Conservation (phyloP, 2,329 filamentous ascomycete genomes). For the Calonectria hawksworthii region DNA sequence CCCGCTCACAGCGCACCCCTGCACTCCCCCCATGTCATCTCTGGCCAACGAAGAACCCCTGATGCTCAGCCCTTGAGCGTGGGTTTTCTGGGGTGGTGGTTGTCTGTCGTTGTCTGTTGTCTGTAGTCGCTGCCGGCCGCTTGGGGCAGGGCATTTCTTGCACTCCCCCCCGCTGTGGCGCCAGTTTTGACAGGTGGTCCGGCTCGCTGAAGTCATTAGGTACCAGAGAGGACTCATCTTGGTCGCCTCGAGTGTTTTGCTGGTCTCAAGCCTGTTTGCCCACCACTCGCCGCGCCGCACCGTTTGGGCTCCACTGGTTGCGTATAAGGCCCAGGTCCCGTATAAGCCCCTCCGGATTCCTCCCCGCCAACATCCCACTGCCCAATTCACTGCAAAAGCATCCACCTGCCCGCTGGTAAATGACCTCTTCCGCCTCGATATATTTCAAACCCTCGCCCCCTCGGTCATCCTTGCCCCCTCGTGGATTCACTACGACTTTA, state of each 20-base stretch:
- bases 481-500: conserved; percentile 23
- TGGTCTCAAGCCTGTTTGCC: conserved; percentile 22
- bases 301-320: conserved; percentile 43
- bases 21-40: conserved; percentile 16
- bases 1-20: conserved; percentile 24
- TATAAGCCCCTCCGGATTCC: conserved; percentile 40
- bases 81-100: conserved; percentile 37
- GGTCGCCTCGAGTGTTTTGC: conserved; percentile 9
- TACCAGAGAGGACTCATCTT: conserved; percentile 23
- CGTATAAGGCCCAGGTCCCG: conserved; percentile 44
- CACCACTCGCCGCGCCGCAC: conserved; percentile 19
- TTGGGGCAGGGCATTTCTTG: conserved; percentile 42
- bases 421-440: conserved; percentile 32
- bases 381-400: conserved; percentile 40
- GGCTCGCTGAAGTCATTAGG: conserved; percentile 39
- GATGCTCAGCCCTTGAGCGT: conserved; percentile 30
- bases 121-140: conserved; percentile 36
- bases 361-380: conserved; percentile 43
- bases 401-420: conserved; percentile 28
- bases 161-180: conserved; percentile 44
- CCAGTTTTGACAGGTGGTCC: conserved; percentile 46
- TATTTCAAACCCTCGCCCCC: conserved; percentile 39
- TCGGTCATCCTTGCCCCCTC: conserved; percentile 30
- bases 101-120: conserved; percentile 25
- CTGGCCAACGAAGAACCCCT: conserved; percentile 34